Evolutionary conservation across 768 basidiomycete species (phyloP).

Genomic region (Daedaleopsis nitida): DNA sequence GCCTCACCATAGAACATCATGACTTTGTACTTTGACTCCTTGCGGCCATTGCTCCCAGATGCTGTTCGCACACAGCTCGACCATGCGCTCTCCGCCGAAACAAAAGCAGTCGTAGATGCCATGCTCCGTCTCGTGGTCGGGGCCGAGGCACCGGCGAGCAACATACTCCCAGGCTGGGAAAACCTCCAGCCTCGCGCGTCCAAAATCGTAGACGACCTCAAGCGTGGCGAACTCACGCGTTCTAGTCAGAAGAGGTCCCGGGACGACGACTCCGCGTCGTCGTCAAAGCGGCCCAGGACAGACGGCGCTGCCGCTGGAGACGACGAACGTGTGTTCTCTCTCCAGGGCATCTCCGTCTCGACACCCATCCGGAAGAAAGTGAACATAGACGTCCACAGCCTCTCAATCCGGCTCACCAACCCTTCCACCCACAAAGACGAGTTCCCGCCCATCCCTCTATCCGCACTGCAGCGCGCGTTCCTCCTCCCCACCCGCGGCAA

Average conservation of each 20-base stretch:
- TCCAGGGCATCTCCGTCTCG: conserved; percentile 67
- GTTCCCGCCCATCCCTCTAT: conserved; percentile 47
- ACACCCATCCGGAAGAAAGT: conserved; percentile 79
- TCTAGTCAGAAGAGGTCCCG: conserved; percentile 14
- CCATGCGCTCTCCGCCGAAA: conserved; percentile 8
- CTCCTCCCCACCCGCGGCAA: conserved; percentile 77
- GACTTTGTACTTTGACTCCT: conserved; percentile 15
- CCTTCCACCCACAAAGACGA: conserved; percentile 51
- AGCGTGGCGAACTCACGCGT: conserved; percentile 6
- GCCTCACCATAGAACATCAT: not conserved
- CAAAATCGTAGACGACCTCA: conserved; percentile 14
- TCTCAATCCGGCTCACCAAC: conserved; percentile 54
- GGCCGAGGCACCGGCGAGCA: conserved; percentile 5
- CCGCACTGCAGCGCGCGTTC: conserved; percentile 60
- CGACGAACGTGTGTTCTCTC: conserved; percentile 53
- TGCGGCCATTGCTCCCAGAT: conserved; percentile 12
- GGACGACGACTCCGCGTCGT: conserved; percentile 7
- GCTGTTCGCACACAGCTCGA: conserved; percentile 12
- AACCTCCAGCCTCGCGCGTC: conserved; percentile 9
- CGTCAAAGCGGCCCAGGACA: conserved; percentile 10
- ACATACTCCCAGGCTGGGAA: conserved; percentile 9
- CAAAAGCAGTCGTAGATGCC: conserved; percentile 5
- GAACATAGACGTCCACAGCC: conserved; percentile 58
- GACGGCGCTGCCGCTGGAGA: conserved; percentile 20
- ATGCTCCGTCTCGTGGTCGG: conserved; percentile 15